phyloP scores from a whole-genome alignment of 345 rosid species.

The Viola odorata region DNA sequence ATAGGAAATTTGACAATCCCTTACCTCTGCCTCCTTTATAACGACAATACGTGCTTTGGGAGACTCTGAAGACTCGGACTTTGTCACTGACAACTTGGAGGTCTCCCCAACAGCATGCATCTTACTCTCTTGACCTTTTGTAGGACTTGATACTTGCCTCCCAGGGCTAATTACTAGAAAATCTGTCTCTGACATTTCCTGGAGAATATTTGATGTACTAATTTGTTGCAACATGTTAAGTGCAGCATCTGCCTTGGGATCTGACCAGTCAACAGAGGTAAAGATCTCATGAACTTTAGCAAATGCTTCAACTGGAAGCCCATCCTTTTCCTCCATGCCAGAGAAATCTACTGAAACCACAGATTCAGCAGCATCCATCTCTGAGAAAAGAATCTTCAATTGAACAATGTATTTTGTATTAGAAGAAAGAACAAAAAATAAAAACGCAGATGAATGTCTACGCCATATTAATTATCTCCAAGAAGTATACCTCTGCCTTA shows the following conservation, averaged over 20 bases:
- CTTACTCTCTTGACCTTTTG: conserved; percentile 30
- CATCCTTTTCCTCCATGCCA: conserved; percentile 71
- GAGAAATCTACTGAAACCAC: conserved; percentile 52
- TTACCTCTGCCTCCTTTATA: conserved; percentile 7
- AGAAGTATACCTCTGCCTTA: conserved; percentile 75
- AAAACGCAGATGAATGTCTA: no score
- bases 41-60: conserved; percentile 16
- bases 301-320: conserved; percentile 87
- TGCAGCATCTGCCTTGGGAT: conserved; percentile 63
- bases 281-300: conserved; percentile 88
- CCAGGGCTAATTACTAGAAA: conserved; percentile 34
- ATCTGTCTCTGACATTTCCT: no score
- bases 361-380: conserved; percentile 80
- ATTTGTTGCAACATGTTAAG: conserved; percentile 70
- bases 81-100: conserved; percentile 29
- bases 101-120: conserved; percentile 29
- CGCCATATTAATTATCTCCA: conserved; percentile 2
- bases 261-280: conserved; percentile 74
- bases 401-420: conserved; percentile 24
- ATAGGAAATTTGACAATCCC: conserved; percentile 18
- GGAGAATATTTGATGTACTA: conserved; percentile 52
- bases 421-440: conserved; percentile 13
- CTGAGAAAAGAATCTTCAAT: conserved; percentile 88
- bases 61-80: conserved; percentile 25
- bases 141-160: conserved; percentile 35